A percentile compares a stretch with the other conserved stretches of the same genome.
phyloP scores from a whole-genome alignment of 1,284 basidiomycete species.

The Moniliophthora roreri region DNA sequence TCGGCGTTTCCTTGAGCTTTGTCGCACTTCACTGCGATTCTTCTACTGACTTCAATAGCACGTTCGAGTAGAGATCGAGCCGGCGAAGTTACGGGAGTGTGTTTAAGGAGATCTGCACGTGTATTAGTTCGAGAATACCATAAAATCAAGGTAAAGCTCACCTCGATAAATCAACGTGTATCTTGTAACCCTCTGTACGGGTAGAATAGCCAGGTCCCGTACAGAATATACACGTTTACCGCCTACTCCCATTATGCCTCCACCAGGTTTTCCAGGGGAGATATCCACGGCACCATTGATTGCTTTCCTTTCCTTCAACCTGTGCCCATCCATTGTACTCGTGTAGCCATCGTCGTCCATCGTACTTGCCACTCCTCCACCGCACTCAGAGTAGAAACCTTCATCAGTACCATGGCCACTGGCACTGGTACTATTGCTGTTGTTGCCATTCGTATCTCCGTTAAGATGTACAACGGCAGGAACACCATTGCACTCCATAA shows the following conservation, averaged over 20 bases:
- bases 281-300: background rate
- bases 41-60: conserved; percentile 26
- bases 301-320: background rate
- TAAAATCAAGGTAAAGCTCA: conserved; percentile 10
- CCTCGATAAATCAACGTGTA: conserved; percentile 35
- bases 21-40: conserved; percentile 29
- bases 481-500: background rate
- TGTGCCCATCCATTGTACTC: background rate
- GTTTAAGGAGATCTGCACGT: conserved; percentile 26
- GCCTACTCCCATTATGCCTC: no score
- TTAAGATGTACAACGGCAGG: background rate
- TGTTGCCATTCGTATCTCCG: background rate
- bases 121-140: background rate
- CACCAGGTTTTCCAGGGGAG: no score
- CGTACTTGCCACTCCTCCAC: no score
- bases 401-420: conserved; percentile 2
- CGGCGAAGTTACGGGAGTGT: conserved; percentile 23
- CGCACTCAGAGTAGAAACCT: background rate
- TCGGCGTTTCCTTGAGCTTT: conserved; percentile 30
- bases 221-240: conserved; percentile 22
- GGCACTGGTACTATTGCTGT: background rate
- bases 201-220: conserved; percentile 32
- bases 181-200: conserved; percentile 32
- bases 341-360: background rate
- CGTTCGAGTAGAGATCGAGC: conserved; percentile 24